Percentiles rank a stretch among this genome's conserved stretches.
These are phyloP conservation scores for Rhodotorula sp. DNA, from an alignment of 1,284 basidiomycete genomes.

Conservation along the genomic window DNA sequence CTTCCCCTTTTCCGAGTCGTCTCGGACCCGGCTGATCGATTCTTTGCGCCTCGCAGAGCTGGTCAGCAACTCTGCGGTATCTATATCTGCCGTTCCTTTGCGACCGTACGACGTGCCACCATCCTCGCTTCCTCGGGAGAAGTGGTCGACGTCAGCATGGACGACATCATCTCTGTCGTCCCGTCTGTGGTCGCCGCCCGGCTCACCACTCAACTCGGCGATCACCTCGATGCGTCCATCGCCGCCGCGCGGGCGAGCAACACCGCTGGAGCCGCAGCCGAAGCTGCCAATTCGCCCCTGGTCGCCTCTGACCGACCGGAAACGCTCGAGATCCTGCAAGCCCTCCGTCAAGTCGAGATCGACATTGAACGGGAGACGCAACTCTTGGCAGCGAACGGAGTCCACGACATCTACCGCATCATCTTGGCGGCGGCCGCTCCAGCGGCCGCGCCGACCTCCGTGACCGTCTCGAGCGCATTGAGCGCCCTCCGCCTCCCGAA, in stretches of 20 bases:
- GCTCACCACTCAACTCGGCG: constrained; percentile 8
- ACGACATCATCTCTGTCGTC: constrained; percentile 50
- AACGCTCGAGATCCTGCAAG: constrained; percentile 42
- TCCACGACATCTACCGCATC: constrained; percentile 29
- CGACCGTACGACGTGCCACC: constrained; percentile 40
- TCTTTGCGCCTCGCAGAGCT: neutral
- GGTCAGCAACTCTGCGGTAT: constrained; percentile 12
- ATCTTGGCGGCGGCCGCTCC: constrained; percentile 44
- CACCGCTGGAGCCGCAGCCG: too few species aligned
- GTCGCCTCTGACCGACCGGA: constrained; percentile 35
- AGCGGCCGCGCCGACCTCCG: constrained; percentile 8
- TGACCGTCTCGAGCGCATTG: constrained; percentile 39
- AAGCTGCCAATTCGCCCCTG: constrained; percentile 30
- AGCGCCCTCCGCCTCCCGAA: constrained; percentile 49
- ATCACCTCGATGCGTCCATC: neutral
- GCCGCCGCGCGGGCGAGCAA: neutral
- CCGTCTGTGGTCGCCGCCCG: constrained; percentile 45
- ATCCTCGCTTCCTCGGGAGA: constrained; percentile 47
- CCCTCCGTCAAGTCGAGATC: constrained; percentile 45
- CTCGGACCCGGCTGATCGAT: neutral
- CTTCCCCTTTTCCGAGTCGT: too few species aligned
- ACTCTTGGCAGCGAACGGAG: constrained; percentile 17
- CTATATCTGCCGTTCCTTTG: neutral
- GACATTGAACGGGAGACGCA: constrained; percentile 44
- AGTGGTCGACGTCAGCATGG: constrained; percentile 46